These are phyloP conservation scores for Kluyveromyces wickerhamii DNA, from an alignment of 805 yeast genomes.

Conservation along the genomic window DNA sequence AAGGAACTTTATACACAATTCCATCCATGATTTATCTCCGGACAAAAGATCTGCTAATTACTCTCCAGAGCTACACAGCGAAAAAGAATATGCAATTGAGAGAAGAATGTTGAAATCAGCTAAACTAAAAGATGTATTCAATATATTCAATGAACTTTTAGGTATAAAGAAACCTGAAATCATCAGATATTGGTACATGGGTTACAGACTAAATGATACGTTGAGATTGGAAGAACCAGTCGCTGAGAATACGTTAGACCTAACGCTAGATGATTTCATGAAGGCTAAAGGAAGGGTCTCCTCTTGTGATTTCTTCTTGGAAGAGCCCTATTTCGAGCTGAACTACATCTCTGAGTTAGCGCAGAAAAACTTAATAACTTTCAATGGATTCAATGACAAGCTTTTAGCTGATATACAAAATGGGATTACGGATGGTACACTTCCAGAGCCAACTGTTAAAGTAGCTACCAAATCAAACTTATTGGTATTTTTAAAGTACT, in stretches of 20 bases:
- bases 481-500: constrained; percentile 52
- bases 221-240: constrained; percentile 49
- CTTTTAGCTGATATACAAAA: constrained; percentile 2
- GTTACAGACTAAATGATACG: constrained; percentile 63
- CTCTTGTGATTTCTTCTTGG: constrained; percentile 55
- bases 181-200: constrained; percentile 57
- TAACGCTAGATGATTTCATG: constrained; percentile 46
- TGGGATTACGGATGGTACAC: background rate
- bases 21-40: constrained; percentile 72
- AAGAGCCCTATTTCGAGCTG: constrained; percentile 40
- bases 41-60: constrained; percentile 43
- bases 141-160: constrained; percentile 39
- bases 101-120: constrained; percentile 51
- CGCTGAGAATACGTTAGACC: constrained; percentile 20
- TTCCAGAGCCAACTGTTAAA: constrained; percentile 3
- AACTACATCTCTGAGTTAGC: constrained; percentile 2
- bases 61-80: constrained; percentile 41
- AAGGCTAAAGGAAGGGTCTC: constrained; percentile 40
- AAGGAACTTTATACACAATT: constrained; percentile 46
- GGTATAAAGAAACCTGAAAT: constrained; percentile 30
- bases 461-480: background rate
- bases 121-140: constrained; percentile 42
- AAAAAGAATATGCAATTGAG: constrained; percentile 37
- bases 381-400: constrained; percentile 2
- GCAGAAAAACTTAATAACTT: background rate